Evolutionary conservation across 352 stramenopile genomes (phyloP).

Genomic region (Globisporangium spiculum): DNA sequence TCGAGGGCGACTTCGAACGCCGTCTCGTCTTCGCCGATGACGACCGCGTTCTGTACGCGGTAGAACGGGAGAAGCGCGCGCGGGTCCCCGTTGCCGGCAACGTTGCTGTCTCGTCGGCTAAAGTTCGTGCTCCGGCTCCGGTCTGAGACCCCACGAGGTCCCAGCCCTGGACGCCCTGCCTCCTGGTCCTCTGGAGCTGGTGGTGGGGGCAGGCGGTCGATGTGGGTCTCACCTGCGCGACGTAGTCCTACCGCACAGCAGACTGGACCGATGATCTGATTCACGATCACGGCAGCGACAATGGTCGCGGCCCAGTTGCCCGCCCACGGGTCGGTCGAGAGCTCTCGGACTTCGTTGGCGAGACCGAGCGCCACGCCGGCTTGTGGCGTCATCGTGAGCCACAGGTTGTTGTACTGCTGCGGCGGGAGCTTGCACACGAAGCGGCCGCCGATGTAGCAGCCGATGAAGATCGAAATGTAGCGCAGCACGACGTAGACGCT

Average conservation of each 20-base stretch:
- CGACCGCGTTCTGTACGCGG: slow-evolving; percentile 46
- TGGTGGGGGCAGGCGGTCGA: background rate
- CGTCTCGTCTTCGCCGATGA: slow-evolving; percentile 60
- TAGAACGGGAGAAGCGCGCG: slow-evolving; percentile 45
- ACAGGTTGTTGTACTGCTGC: slow-evolving; percentile 70
- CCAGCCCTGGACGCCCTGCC: background rate
- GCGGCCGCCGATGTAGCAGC: slow-evolving; percentile 52
- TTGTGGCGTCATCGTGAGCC: slow-evolving; percentile 71
- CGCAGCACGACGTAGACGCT: slow-evolving; percentile 58
- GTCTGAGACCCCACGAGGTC: background rate
- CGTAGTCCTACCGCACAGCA: slow-evolving; percentile 35
- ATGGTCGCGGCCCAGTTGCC: slow-evolving; percentile 61
- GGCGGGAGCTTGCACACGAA: slow-evolving; percentile 61
- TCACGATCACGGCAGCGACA: slow-evolving; percentile 62
- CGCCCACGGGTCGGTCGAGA: slow-evolving; percentile 39
- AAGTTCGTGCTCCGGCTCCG: background rate
- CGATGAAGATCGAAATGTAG: slow-evolving; percentile 58
- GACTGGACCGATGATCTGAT: slow-evolving; percentile 70
- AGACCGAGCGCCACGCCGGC: slow-evolving; percentile 61
- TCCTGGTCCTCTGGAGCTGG: background rate
- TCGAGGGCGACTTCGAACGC: slow-evolving; percentile 65
- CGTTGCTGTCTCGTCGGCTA: background rate
- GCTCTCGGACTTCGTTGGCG: slow-evolving; percentile 40
- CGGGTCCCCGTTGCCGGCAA: slow-evolving; percentile 25
- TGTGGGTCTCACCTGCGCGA: background rate